Conservation (phyloP, 2,329 filamentous ascomycete species). For the Botryosphaeria dothidea region DNA sequence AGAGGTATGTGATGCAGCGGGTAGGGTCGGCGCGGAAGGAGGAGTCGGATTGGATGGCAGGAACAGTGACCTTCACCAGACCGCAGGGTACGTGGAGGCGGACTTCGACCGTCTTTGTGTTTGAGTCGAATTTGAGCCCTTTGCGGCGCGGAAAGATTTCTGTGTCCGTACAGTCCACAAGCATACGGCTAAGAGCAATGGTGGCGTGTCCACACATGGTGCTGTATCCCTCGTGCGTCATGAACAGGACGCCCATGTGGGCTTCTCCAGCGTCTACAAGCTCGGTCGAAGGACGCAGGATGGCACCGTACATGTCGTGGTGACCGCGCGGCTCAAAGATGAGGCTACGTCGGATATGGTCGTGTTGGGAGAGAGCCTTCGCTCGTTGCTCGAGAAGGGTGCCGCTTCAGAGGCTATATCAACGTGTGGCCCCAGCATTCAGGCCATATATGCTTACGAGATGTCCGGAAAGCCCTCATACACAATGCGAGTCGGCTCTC, state of each 20-base stretch:
- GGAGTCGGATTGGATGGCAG: constrained; percentile 21
- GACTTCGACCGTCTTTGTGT: constrained; percentile 32
- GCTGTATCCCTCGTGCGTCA: constrained; percentile 50
- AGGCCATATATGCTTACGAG: constrained; percentile 12
- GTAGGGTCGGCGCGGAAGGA: constrained; percentile 37
- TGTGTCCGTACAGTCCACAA: constrained; percentile 33
- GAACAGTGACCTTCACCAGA: constrained; percentile 44
- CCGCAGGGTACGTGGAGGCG: constrained; percentile 50
- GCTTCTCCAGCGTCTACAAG: constrained; percentile 42
- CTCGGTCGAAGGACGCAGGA: constrained; percentile 46
- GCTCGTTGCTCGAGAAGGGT: constrained; percentile 45
- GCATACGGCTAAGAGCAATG: constrained; percentile 48
- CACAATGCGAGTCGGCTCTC: constrained; percentile 52
- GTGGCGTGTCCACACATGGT: constrained; percentile 57
- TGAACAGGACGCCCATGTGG: constrained; percentile 51
- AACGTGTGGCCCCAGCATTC: not conserved
- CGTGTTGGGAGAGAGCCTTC: constrained; percentile 39
- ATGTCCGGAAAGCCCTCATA: constrained; percentile 43
- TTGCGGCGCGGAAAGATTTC: constrained; percentile 41
- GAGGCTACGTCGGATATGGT: constrained; percentile 44
- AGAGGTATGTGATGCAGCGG: constrained; percentile 44
- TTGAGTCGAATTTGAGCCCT: constrained; percentile 24
- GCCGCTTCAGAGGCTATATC: constrained; percentile 24
- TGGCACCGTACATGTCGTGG: constrained; percentile 54
- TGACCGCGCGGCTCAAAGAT: constrained; percentile 54